Evolutionary conservation across 345 rosid species (phyloP), one percentile per base, ranked within the genome.

Genomic region (thale cress (Arabidopsis thaliana)): DNA sequence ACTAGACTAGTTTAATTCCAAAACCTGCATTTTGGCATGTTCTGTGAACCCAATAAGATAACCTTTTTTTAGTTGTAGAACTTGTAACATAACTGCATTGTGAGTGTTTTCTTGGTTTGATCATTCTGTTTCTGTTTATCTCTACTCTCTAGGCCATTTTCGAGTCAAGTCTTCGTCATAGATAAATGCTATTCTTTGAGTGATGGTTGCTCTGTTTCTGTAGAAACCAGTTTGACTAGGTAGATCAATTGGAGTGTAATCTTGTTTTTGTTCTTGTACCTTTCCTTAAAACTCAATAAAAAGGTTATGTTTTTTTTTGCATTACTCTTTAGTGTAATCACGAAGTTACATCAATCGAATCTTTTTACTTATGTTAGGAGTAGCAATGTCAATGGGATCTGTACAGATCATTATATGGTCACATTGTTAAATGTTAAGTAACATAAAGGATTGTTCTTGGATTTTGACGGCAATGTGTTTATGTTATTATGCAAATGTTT

Each of bases 31-130:
- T 56, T 58, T 38, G 34, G 24, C 60, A 5, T 75, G 25, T 9
- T 59, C 9, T 9, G n/a, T 50, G 34, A 59, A 67, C 68, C 20
- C 22, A 59, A 50, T 67, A 40, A 49, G 67, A 1, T 12, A 9
- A 10, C 12, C 12, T 42, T 59, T 60, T 60, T 11, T 28, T 28
- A 16, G 51, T 41, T 41, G 67, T 58, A 50, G 73, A 67, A 48
- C 22, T 11, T 60, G 73, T 67, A 75, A 60, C 63, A 51, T 50
- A 60, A 68, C 53, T 52, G 41, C 10, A 49, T 50, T 65, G 57
- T 1, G 59, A 52, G 33, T 45, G 16, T 40, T 49, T 8, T 11
- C 48, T 32, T 75, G 37, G 73, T 67, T 67, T 68, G 69, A 37
- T 65, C 10, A 34, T 59, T 67, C 34, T 20, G 46, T 48, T 46